Conservation (phyloP, 1,284 basidiomycete genomes). For the Irpex sp. region DNA sequence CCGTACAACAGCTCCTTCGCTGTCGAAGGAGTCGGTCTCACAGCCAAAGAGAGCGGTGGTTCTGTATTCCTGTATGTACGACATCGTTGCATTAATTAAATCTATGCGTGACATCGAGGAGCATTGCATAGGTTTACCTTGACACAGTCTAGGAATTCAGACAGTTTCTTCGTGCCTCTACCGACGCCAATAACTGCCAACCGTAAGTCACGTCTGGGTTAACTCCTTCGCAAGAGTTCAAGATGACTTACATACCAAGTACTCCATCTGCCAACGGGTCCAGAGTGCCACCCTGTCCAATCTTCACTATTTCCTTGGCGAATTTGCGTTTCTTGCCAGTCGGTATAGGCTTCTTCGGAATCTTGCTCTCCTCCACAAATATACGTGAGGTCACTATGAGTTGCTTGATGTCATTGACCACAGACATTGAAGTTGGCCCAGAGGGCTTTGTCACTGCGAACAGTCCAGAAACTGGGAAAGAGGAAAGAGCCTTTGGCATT, state of each 20-base stretch:
- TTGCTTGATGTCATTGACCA: constrained; percentile 85
- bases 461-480: constrained; percentile 71
- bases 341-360: constrained; percentile 32
- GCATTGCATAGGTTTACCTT: constrained; percentile 56
- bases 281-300: constrained; percentile 92
- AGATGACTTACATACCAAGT: constrained; percentile 46
- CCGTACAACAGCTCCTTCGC: constrained; percentile 76
- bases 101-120: background rate
- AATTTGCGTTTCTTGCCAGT: constrained; percentile 32
- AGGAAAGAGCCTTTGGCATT: constrained; percentile 65
- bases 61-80: constrained; percentile 75
- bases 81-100: background rate
- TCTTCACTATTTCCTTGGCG: constrained; percentile 55
- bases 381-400: constrained; percentile 77
- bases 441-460: constrained; percentile 87
- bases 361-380: constrained; percentile 65
- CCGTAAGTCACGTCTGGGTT: constrained; percentile 7
- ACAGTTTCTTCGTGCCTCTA: constrained; percentile 86
- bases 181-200: constrained; percentile 83
- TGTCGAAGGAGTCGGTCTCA: constrained; percentile 94
- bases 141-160: constrained; percentile 84
- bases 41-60: constrained; percentile 91
- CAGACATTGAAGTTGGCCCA: constrained; percentile 86
- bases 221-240: constrained; percentile 8
- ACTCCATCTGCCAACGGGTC: constrained; percentile 98